Evolutionary conservation across 2,329 filamentous ascomycete species (phyloP), one percentile per base, ranked within the genome.

Genomic region (Phialemonium atrogriseum): DNA sequence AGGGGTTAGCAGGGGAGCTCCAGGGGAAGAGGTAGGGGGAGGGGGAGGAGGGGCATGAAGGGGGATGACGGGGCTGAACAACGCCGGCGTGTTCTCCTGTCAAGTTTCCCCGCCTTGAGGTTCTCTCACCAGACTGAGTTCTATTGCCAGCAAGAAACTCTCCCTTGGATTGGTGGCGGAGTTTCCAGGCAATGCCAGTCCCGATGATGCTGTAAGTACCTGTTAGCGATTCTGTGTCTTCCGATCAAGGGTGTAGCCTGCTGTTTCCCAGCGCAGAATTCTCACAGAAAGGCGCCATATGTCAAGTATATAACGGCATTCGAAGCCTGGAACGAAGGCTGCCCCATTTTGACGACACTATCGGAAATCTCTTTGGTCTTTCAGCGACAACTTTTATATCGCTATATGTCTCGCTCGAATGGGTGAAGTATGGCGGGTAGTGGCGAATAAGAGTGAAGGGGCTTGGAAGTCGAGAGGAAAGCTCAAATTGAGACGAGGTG

Each of bases 251-350:
- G 24, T 25, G 8, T 20, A n/a, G 21, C 21, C 6, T 22, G 18
- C 24, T 23, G 10, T 14, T 33, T 14, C n/a, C n/a, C n/a, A n/a
- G n/a, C n/a, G n/a, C n/a, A n/a, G n/a, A n/a, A n/a, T n/a, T n/a
- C 43, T 46, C 64, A 89, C 84, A 91, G 62, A 54, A 91, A 91
- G 30, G 68, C 64, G 41, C 71, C 80, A 62, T 87, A 88, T 30
- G 81, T 85, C 32, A 85, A 62, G 52, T 88, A 89, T 52, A 91
- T 80, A 53, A 89, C 67, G 66, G 83, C 83, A 64, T 89, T 87
- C 19, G 84, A 88, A 51, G 83, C 83, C 68, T 72, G 62, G 34
- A 66, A 75, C 2, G 84, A 88, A 36, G 82, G 83, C 44, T 79
- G 70, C 13, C 81, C 81, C 84, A 89, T 91, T n/a, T n/a, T n/a